Evolutionary conservation across 1,139 yeast species (phyloP).

Genomic region (Trichomonascaceae sp.): DNA sequence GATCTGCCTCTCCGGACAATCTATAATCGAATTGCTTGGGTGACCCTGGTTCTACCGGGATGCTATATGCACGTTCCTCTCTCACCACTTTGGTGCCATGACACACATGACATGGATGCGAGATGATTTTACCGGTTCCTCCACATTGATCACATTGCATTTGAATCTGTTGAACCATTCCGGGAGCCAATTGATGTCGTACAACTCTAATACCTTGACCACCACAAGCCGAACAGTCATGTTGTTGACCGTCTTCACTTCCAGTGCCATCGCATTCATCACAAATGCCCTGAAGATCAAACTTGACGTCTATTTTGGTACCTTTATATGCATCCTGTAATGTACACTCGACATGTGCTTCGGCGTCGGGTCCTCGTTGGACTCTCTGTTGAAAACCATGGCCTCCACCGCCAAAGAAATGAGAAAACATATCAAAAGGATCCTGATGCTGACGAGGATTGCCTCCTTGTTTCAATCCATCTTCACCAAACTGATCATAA

Average conservation of each 20-base stretch:
- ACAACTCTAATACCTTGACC: conserved; percentile 71
- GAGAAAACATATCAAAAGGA: conserved; percentile 69
- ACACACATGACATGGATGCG: conserved; percentile 61
- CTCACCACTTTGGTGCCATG: conserved; percentile 61
- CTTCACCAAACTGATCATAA: conserved; percentile 80
- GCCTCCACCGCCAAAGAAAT: conserved; percentile 71
- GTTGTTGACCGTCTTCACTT: conserved; percentile 65
- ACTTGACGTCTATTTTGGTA: conserved; percentile 49
- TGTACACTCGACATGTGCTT: conserved; percentile 50
- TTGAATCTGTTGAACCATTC: conserved; percentile 82
- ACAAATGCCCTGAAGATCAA: conserved; percentile 71
- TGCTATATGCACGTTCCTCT: conserved; percentile 50
- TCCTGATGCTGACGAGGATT: conserved; percentile 42
- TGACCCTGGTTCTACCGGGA: conserved; percentile 67
- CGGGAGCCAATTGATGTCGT: conserved; percentile 76
- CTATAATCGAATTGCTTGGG: conserved; percentile 54
- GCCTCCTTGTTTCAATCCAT: conserved; percentile 52
- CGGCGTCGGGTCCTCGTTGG: conserved; percentile 61
- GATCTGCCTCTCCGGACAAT: conserved; percentile 75
- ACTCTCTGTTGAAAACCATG: conserved; percentile 31
- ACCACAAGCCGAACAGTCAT: conserved; percentile 58
- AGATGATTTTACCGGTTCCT: conserved; percentile 68
- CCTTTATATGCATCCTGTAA: conserved; percentile 70
- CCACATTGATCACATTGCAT: conserved; percentile 71
- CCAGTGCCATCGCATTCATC: conserved; percentile 78